Evolutionary conservation across 2,329 filamentous ascomycete genomes (phyloP).

Genomic region (Trichoderma aggressivum): DNA sequence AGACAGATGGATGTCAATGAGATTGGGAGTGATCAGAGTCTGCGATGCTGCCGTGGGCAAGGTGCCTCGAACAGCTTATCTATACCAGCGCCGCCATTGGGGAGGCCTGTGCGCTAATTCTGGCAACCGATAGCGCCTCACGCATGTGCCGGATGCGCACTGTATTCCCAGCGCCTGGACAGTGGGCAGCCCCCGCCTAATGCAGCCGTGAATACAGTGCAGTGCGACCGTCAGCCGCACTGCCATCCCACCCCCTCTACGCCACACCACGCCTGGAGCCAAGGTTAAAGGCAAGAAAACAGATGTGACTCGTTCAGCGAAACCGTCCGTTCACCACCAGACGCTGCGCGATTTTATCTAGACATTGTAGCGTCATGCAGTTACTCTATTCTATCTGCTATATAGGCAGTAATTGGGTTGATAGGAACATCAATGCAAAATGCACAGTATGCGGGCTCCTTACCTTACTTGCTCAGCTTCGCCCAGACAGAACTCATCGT

Average conservation of each 20-base stretch:
- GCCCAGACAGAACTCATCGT: neutral
- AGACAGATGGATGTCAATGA: neutral
- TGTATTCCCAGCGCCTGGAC: neutral
- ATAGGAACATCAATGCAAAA: neutral
- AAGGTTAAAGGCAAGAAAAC: neutral
- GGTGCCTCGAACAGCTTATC: constrained; percentile 17
- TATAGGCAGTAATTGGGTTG: neutral
- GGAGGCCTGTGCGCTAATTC: constrained; percentile 11
- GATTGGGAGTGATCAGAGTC: neutral
- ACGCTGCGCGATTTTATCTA: neutral
- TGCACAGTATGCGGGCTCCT: neutral
- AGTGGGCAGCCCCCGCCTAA: neutral
- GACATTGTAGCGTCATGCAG: neutral
- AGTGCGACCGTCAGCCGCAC: constrained; percentile 3
- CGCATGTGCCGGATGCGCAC: neutral
- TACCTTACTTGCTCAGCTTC: neutral
- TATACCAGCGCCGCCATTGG: constrained; percentile 15
- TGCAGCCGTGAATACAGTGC: neutral
- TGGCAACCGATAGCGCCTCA: constrained; percentile 4
- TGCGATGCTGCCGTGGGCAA: neutral
- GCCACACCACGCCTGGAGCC: constrained; percentile 4
- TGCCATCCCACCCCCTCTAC: constrained; percentile 13
- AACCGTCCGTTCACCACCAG: neutral
- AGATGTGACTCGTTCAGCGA: neutral
- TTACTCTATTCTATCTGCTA: neutral